These are phyloP conservation scores for Coemansia sp. DNA, from an alignment of 192 early-diverging fungal genomes.

Conservation along the genomic window DNA sequence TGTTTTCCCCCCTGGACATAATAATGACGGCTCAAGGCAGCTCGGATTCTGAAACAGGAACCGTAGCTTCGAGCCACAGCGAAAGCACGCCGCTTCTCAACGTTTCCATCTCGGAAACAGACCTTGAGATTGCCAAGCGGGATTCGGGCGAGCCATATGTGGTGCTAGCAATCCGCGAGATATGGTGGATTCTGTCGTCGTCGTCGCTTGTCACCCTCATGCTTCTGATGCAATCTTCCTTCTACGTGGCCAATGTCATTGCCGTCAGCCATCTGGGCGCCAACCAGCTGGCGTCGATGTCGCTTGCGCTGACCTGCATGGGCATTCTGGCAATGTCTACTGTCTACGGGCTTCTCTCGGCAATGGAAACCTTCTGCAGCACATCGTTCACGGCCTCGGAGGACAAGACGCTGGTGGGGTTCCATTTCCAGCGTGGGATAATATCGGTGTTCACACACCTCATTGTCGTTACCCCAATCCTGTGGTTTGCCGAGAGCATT, in stretches of 20 bases:
- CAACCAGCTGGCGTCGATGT: constrained; percentile 57
- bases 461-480: constrained; percentile 65
- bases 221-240: constrained; percentile 57
- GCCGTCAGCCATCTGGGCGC: constrained; percentile 56
- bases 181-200: constrained; percentile 3
- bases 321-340: constrained; percentile 38
- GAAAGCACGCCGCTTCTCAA: constrained; percentile 2
- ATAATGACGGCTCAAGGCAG: not conserved
- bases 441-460: constrained; percentile 55
- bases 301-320: constrained; percentile 62
- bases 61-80: not conserved
- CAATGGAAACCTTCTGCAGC: constrained; percentile 23
- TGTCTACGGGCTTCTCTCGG: constrained; percentile 60
- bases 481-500: constrained; percentile 65
- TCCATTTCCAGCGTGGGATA: constrained; percentile 36
- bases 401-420: constrained; percentile 34
- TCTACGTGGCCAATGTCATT: constrained; percentile 57
- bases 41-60: not conserved
- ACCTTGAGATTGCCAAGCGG: not conserved
- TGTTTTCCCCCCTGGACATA: not conserved
- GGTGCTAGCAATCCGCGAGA: not conserved
- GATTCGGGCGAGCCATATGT: constrained; percentile 1
- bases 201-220: constrained; percentile 50
- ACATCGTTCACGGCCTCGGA: constrained; percentile 55
- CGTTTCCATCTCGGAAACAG: not conserved